Base-by-base conservation (phyloP, 257 asterid species). In the Solanum piurae region DNA sequence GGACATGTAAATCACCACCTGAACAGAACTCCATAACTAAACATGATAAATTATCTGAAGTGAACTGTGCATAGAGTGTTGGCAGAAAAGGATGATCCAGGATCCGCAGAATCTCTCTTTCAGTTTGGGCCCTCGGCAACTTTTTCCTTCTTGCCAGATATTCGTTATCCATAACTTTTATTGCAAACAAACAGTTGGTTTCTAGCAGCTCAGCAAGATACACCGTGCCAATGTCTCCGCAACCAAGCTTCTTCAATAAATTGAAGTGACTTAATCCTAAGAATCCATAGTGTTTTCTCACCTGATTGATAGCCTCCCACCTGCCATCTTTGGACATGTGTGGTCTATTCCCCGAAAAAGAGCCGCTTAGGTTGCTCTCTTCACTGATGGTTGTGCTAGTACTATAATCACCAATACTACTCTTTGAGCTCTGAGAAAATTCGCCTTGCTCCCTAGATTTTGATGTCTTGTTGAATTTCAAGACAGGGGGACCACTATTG, bases 241-340 rank as follows among this genome's bases (percentile, higher is more conserved):
- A 91, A 66, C 98, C 98, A 13, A 94, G 98, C 84, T 93, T 93
- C 86, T 90, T 94, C 90, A 94, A 89, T 88, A 94, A 89, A 86
- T 91, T 93, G 87, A 94, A 94, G 80, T 94, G 95, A 55, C 86
- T 91, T 91, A 93, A 88, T 36, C 92, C 94, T 16, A 94, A 88
- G 83, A 90, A 91, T 83, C 93, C 94, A 46, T 88, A 89, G 34
- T 91, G 93, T 90, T 94, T 95, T 55, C 92, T 94, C 85, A 92
- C 90, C 66, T 72, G 88, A 79, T 90, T 91, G 88, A 94, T 92
- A 21, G 97, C 97, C 91, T 90, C 94, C 98, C 99, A 97, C 89
- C 94, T 93, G 42, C 88, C 77, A 86, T 97, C 98, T 90, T 91
- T 95, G 11, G 98, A 97, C 99, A 95, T 97, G 90, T 97, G 99